A percentile compares a stretch with the other conserved stretches of the same genome.
These are phyloP conservation scores for Phylloboletellus chloephorus DNA, from an alignment of 1,284 basidiomycete genomes.

Conservation along the genomic window DNA sequence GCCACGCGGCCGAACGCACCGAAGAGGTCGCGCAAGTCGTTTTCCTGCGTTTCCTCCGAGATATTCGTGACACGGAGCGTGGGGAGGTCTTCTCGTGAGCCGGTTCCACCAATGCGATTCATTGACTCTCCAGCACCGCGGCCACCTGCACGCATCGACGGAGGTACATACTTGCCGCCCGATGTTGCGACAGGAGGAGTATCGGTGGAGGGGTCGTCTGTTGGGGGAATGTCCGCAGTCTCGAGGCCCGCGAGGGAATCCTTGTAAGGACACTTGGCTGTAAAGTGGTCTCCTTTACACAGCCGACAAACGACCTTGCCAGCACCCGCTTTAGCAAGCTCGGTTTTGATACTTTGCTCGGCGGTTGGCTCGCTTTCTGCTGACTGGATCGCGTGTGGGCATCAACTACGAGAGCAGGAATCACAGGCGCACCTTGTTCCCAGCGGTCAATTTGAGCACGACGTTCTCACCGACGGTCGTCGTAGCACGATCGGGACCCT, in stretches of 20 bases:
- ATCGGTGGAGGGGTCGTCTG: slow-evolving; percentile 51
- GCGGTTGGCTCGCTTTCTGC: slow-evolving; percentile 66
- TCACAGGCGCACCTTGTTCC: slow-evolving; percentile 63
- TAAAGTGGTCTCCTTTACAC: slow-evolving; percentile 97
- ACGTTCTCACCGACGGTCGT: slow-evolving; percentile 96
- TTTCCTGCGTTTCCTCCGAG: slow-evolving; percentile 92
- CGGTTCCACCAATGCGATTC: slow-evolving; percentile 47
- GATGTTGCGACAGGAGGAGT: slow-evolving; percentile 34
- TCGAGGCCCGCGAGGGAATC: slow-evolving; percentile 84
- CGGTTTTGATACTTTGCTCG: slow-evolving; percentile 67
- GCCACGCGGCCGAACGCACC: slow-evolving; percentile 77
- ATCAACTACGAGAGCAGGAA: neutral
- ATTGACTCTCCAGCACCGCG: slow-evolving; percentile 80
- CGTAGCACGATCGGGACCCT: slow-evolving; percentile 90
- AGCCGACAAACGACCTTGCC: slow-evolving; percentile 92
- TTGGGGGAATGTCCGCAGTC: slow-evolving; percentile 43
- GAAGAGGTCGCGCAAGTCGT: slow-evolving; percentile 92
- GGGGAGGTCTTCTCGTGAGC: slow-evolving; percentile 82
- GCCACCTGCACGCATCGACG: slow-evolving; percentile 74
- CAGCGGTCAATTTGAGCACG: slow-evolving; percentile 77
- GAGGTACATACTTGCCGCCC: slow-evolving; percentile 88
- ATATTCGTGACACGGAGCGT: slow-evolving; percentile 98
- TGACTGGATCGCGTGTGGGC: slow-evolving; percentile 29
- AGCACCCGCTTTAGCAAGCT: slow-evolving; percentile 65
- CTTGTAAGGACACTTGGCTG: slow-evolving; percentile 97